Base-by-base conservation (phyloP, 108 stramenopile species). In the Seminavis robusta region DNA sequence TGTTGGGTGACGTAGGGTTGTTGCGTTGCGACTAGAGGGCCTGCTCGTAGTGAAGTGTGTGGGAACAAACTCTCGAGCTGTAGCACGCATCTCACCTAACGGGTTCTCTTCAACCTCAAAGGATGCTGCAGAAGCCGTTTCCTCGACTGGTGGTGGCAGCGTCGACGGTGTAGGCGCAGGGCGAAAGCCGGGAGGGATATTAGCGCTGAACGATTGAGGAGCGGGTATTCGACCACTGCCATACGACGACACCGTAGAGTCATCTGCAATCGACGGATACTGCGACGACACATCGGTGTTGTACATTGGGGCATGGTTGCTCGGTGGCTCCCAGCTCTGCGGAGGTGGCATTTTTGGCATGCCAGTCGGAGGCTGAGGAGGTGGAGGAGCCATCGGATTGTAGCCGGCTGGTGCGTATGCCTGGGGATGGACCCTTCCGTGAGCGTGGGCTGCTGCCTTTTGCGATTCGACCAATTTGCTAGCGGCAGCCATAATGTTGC, bases 21-120 rank as follows among this genome's bases (percentile, higher is more conserved):
- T n/a, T n/a, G n/a, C n/a, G n/a, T n/a, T n/a, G n/a, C n/a, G n/a
- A n/a, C n/a, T n/a, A n/a, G n/a, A n/a, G n/a, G n/a, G n/a, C n/a
- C n/a, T n/a, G n/a, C n/a, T n/a, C n/a, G n/a, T n/a, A n/a, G 46
- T 39, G 31, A 78, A 83, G 28, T 42, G 51, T 7, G 79, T 53
- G n/a, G 84, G 86, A 11, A 88, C 80, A 64, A 88, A 88, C 43
- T 61, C 82, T 61, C 73, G 81, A 8, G 86, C 86, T 6, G 86
- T 83, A 17, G 86, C 86, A 24, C 86, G 74, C 52, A 88, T 84
- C 53, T 66, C 65, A 45, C 85, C 81, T 29, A 77, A 20, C n/a
- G 61, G 79, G 60, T 79, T 79, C 1, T 59, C 17, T 9, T 42
- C 53, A 28, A 41, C 52, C 17, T 23, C 46, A 20, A 41, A 15